These are phyloP conservation scores for Vitellaria paradoxa DNA, from an alignment of 179 eudicot species.

Conservation along the genomic window DNA sequence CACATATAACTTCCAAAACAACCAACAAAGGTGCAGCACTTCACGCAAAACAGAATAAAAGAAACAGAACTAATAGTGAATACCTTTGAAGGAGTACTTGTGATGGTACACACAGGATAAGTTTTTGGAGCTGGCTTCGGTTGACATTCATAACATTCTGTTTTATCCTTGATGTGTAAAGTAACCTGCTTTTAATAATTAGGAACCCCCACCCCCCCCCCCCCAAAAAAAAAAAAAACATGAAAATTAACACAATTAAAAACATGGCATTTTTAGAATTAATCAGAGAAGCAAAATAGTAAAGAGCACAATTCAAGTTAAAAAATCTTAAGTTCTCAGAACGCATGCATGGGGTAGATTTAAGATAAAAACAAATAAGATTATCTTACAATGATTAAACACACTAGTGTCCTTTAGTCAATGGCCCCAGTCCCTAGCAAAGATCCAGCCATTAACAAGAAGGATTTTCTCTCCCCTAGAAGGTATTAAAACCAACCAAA, in stretches of 20 bases:
- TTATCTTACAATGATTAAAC: too few species aligned
- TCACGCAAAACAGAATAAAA: slow-evolving; percentile 11
- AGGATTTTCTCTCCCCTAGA: too few species aligned
- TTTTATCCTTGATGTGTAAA: slow-evolving; percentile 79
- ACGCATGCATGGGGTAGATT: not conserved
- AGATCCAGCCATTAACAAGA: too few species aligned
- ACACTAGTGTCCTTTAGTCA: too few species aligned
- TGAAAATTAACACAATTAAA: not conserved
- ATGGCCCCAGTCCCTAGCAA: too few species aligned
- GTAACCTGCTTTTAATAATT: slow-evolving; percentile 58
- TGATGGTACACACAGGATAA: slow-evolving; percentile 96
- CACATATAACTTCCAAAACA: not conserved
- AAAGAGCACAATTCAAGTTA: not conserved
- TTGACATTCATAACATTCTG: slow-evolving; percentile 96
- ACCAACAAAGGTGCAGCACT: not conserved
- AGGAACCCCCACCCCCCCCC: too few species aligned
- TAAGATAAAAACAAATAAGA: too few species aligned
- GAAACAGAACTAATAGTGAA: not conserved
- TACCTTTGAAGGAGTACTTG: slow-evolving; percentile 98
- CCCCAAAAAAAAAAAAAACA: not conserved
- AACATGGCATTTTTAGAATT: not conserved
- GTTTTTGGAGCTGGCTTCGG: slow-evolving; percentile 96
- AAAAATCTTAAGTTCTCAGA: slow-evolving; percentile 1
- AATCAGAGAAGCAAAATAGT: not conserved
- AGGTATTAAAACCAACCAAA: too few species aligned